Evolutionary conservation across 192 early-diverging fungal species (phyloP).

Genomic region (Powellomyces hirtus): DNA sequence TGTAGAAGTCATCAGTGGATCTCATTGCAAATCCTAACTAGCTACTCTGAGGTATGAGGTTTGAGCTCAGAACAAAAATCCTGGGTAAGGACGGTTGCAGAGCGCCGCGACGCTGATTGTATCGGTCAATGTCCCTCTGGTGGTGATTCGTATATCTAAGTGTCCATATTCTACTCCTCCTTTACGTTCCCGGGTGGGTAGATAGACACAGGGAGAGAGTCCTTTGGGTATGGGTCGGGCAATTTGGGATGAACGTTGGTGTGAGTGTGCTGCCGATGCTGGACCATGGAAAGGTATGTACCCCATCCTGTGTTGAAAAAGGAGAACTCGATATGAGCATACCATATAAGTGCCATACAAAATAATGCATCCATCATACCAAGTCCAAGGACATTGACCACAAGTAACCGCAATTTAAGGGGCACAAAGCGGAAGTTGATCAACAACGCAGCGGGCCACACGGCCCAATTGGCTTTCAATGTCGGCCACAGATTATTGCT

Average conservation of each 20-base stretch:
- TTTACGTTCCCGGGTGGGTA: slow-evolving; percentile 28
- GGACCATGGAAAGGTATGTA: slow-evolving; percentile 30
- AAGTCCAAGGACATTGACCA: slow-evolving; percentile 25
- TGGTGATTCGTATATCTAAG: too few species aligned
- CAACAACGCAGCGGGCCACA: slow-evolving; percentile 27
- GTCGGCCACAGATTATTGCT: slow-evolving; percentile 28
- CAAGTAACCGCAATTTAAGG: slow-evolving; percentile 20
- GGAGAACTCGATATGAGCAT: neutral
- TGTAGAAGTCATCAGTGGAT: too few species aligned
- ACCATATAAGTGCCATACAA: neutral
- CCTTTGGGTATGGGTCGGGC: slow-evolving; percentile 24
- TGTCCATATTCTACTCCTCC: too few species aligned
- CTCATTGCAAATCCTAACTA: too few species aligned
- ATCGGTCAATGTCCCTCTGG: too few species aligned
- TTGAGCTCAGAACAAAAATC: too few species aligned
- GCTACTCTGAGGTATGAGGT: too few species aligned
- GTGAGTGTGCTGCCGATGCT: slow-evolving; percentile 26
- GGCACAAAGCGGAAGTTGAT: slow-evolving; percentile 30
- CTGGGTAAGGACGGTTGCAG: too few species aligned
- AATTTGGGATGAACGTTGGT: slow-evolving; percentile 4
- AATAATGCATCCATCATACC: slow-evolving; percentile 5
- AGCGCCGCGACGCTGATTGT: too few species aligned
- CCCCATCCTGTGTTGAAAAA: slow-evolving; percentile 22
- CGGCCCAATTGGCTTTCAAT: slow-evolving; percentile 27
- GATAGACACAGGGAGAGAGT: slow-evolving; percentile 18